Evolutionary conservation across 2,329 filamentous ascomycete species (phyloP).

Genomic region (Aspergillus tubingensis): DNA sequence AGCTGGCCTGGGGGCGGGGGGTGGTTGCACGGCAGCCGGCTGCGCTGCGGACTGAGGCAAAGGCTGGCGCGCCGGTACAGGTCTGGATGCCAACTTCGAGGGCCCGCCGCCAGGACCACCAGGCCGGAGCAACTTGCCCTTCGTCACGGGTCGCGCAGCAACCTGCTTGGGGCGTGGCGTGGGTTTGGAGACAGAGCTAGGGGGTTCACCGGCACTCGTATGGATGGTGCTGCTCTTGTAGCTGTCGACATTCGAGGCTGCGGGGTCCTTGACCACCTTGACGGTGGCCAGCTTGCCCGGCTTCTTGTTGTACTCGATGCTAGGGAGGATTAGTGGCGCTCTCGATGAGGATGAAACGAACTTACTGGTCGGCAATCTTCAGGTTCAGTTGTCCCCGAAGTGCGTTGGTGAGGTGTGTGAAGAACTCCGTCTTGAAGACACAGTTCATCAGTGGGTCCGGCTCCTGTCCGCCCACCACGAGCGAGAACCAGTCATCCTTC

Average conservation of each 20-base stretch:
- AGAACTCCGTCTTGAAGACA: constrained; percentile 94
- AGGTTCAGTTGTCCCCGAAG: constrained; percentile 80
- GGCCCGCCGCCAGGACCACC: constrained; percentile 82
- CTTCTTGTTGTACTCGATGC: constrained; percentile 96
- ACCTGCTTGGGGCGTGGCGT: constrained; percentile 87
- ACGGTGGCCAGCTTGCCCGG: constrained; percentile 86
- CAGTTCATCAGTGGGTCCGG: constrained; percentile 92
- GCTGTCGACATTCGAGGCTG: constrained; percentile 65
- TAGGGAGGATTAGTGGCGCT: constrained; percentile 26
- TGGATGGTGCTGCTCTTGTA: constrained; percentile 96
- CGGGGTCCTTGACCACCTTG: constrained; percentile 87
- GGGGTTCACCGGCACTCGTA: constrained; percentile 78
- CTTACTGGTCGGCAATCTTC: constrained; percentile 71
- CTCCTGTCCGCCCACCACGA: constrained; percentile 85
- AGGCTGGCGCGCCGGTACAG: constrained; percentile 41
- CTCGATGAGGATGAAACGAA: neutral
- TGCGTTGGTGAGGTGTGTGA: constrained; percentile 81
- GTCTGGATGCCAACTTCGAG: constrained; percentile 63
- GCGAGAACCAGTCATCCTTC: constrained; percentile 95
- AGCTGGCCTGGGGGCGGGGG: constrained; percentile 35
- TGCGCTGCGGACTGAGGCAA: constrained; percentile 32
- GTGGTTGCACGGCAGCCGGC: constrained; percentile 30
- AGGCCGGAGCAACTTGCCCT: constrained; percentile 86
- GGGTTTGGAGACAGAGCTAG: constrained; percentile 77
- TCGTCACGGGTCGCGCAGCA: constrained; percentile 85